Evolutionary conservation across 208 protist genomes (phyloP).

Genomic region (Leishmania major): DNA sequence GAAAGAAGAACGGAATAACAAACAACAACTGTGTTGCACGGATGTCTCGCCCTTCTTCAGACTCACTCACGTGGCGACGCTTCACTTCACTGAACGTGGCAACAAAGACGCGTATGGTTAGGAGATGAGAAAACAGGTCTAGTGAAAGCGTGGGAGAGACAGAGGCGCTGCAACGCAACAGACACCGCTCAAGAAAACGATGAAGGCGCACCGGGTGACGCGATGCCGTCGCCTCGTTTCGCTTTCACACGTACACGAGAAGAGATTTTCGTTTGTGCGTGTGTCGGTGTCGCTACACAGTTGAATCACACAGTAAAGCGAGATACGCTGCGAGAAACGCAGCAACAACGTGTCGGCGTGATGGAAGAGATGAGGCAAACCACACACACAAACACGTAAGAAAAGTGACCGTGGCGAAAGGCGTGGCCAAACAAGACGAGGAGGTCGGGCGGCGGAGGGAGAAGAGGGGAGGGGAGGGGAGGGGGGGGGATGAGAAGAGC

Average conservation of each 20-base stretch:
- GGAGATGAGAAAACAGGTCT: conserved; percentile 2
- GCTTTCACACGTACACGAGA: neutral
- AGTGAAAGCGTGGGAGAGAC: neutral
- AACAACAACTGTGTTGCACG: neutral
- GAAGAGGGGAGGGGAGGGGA: neutral
- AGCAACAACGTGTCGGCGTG: neutral
- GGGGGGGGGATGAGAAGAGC: too few species aligned
- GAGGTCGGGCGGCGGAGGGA: neutral
- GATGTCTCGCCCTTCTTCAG: neutral
- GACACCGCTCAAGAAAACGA: neutral
- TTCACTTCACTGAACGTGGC: conserved; percentile 1
- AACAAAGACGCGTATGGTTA: conserved; percentile 8
- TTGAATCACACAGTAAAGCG: neutral
- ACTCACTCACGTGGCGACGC: neutral
- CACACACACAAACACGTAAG: neutral
- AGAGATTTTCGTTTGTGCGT: neutral
- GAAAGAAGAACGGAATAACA: neutral
- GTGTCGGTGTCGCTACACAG: neutral
- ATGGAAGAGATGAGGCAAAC: neutral
- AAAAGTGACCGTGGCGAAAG: neutral
- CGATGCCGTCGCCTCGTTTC: neutral
- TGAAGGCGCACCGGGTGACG: neutral
- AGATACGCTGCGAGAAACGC: neutral
- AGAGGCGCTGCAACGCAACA: neutral
- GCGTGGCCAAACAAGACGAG: neutral